These are phyloP conservation scores for Umbilicus rupestris DNA, from an alignment of 164 flowering plant genomes.

Conservation along the genomic window DNA sequence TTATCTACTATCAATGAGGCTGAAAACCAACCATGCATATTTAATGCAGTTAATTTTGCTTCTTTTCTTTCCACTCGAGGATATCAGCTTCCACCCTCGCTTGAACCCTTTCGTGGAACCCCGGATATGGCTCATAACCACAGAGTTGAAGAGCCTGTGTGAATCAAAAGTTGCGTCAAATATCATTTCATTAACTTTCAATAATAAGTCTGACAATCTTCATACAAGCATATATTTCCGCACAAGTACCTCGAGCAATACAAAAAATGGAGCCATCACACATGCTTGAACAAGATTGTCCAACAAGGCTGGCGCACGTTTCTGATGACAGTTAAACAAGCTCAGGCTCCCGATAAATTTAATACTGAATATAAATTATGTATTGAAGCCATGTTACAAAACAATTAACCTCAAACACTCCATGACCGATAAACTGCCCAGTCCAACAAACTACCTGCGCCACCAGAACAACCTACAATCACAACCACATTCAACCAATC, in stretches of 20 bases:
- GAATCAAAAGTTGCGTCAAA: neutral
- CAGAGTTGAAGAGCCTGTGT: slow-evolving; percentile 23
- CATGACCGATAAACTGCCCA: slow-evolving; percentile 59
- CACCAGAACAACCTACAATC: slow-evolving; percentile 33
- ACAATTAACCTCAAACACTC: slow-evolving; percentile 48
- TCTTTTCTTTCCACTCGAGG: slow-evolving; percentile 23
- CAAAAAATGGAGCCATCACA: slow-evolving; percentile 63
- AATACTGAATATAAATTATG: neutral
- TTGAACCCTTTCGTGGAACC: slow-evolving; percentile 24
- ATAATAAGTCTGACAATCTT: neutral
- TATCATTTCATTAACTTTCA: neutral
- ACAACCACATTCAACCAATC: neutral
- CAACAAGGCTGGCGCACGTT: slow-evolving; percentile 55
- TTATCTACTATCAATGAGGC: slow-evolving; percentile 1
- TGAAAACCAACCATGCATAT: neutral
- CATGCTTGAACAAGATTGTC: slow-evolving; percentile 60
- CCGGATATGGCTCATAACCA: slow-evolving; percentile 29
- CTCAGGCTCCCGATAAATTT: neutral
- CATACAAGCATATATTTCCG: neutral
- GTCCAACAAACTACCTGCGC: slow-evolving; percentile 56
- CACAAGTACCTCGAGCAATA: slow-evolving; percentile 36
- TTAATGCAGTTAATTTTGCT: slow-evolving; percentile 12
- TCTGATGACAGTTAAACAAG: slow-evolving; percentile 20
- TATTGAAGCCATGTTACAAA: too few species aligned
- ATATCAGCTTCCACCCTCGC: slow-evolving; percentile 19